Evolutionary conservation across 768 basidiomycete species (phyloP), one percentile per base, ranked within the genome.

Genomic region (Rickenella mellea): DNA sequence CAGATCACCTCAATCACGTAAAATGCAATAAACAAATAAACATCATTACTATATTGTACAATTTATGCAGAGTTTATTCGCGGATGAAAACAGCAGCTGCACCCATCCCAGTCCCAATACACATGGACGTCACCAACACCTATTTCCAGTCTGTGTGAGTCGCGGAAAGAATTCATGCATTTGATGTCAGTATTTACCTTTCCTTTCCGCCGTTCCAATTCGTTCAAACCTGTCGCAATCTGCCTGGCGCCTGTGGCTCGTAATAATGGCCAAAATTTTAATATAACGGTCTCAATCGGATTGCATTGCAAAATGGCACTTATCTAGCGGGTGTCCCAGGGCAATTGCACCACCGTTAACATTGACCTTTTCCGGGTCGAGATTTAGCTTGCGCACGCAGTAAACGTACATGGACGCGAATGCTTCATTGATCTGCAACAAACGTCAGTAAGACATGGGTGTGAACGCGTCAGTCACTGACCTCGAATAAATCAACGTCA

Each of bases 301-400:
- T 27, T 22, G 33, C 22, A 32, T 41, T 15, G 19, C 20, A 51
- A 27, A 19, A 29, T 11, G 38, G 5, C 20, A 73, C 82, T 73
- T 55, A 85, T 82, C 86, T 74, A 87, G 56, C 21, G 85, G 84
- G 59, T 88, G 84, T 0, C 86, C 84, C 30, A 90, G 67, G 17
- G 87, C 89, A 53, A 93, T 93, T 1, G 89, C 89, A 2, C 91
- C 91, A 12, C 91, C 90, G 46, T 91, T 90, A 21, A 88, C 84
- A 52, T 92, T 92, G 15, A 89, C 78, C 68, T 84, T 75, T 39
- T 69, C 66, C n/a, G 57, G 59, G 45, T 76, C 67, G 20, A 93
- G 65, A 10, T 68, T 70, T 14, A 92, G 74, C 44, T 72, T 57
- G 48, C 79, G 78, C 27, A 87, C 61, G 39, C 73, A 75, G 55